Conservation (phyloP, 352 stramenopile genomes). For the Globisporangium sylvaticum region DNA sequence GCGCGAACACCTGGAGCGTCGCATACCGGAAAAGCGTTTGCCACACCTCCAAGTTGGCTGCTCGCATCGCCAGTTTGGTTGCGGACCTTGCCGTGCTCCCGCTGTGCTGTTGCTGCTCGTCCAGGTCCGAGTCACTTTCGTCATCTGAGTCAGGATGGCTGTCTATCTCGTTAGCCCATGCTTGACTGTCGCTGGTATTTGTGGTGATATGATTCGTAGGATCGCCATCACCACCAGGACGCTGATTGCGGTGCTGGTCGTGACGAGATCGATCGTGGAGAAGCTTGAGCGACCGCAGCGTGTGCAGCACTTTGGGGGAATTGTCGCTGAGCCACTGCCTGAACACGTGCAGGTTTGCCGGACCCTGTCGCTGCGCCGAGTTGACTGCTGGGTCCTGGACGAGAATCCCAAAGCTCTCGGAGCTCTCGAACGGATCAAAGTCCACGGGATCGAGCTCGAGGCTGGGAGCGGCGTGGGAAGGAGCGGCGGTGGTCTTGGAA, state of each 20-base stretch:
- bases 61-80: background rate
- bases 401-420: background rate
- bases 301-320: background rate
- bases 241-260: background rate
- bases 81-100: background rate
- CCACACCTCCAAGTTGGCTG: slow-evolving; percentile 9
- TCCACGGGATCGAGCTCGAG: background rate
- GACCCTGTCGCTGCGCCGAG: background rate
- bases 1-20: slow-evolving; percentile 16
- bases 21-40: slow-evolving; percentile 17
- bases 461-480: too few relatives aligned
- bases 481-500: background rate
- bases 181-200: too few relatives aligned
- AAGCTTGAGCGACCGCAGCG: background rate
- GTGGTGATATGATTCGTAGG: too few relatives aligned
- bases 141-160: background rate
- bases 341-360: background rate
- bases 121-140: background rate
- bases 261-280: background rate
- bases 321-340: background rate
- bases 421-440: slow-evolving; percentile 3
- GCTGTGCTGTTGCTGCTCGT: background rate
- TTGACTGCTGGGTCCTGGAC: background rate
- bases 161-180: too few relatives aligned
- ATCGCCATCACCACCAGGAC: too few relatives aligned